Percentiles rank a stretch among this genome's conserved stretches.
Evolutionary conservation across 305 asterid genomes (phyloP).

Genomic region (Fraxinus xanthoxyloides): DNA sequence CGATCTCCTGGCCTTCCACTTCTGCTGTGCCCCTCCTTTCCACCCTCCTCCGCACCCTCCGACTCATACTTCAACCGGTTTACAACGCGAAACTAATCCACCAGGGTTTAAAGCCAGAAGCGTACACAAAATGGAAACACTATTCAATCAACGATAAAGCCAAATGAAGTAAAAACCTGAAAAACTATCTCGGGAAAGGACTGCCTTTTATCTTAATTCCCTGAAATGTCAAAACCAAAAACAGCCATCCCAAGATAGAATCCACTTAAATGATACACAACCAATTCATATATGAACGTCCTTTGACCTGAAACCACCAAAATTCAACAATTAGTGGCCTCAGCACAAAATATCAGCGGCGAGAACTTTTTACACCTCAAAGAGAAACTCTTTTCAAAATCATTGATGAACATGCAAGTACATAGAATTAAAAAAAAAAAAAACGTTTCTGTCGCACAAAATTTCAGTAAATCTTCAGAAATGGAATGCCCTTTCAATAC

Average conservation of each 20-base stretch:
- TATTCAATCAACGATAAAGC: slow-evolving; percentile 15
- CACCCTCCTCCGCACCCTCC: slow-evolving; percentile 73
- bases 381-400: neutral
- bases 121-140: neutral
- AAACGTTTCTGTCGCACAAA: slow-evolving; percentile 1
- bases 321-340: neutral
- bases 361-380: neutral
- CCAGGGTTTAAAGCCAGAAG: slow-evolving; percentile 7
- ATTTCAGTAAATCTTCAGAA: slow-evolving; percentile 3
- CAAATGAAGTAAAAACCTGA: neutral
- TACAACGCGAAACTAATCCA: slow-evolving; percentile 6
- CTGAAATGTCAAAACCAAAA: neutral
- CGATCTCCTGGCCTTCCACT: slow-evolving; percentile 42
- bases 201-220: neutral
- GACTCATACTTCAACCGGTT: slow-evolving; percentile 49
- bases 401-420: neutral
- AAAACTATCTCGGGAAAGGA: neutral
- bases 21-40: slow-evolving; percentile 51
- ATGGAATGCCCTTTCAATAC: neutral
- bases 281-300: neutral
- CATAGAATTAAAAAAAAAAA: neutral
- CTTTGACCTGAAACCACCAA: neutral
- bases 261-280: neutral
- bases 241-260: neutral
- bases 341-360: neutral